phyloP scores from a whole-genome alignment of 495 filamentous ascomycete species.

The Aspergillus panamensis region DNA sequence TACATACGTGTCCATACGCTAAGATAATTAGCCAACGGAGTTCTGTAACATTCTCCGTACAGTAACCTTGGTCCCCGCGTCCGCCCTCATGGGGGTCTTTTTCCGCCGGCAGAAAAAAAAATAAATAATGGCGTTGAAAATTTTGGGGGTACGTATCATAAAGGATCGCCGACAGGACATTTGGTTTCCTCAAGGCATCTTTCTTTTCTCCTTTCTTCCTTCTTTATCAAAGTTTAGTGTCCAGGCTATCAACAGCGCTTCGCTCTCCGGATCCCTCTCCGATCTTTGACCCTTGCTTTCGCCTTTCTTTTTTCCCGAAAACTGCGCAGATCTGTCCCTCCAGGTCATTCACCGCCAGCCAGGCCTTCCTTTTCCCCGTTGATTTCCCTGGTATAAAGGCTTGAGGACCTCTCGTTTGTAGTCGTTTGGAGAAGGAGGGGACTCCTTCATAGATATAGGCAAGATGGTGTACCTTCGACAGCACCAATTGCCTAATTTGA shows the following conservation, averaged over 20 bases:
- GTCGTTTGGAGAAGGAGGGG: background rate
- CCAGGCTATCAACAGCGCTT: background rate
- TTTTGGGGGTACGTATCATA: background rate
- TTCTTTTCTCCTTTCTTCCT: background rate
- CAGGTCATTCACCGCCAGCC: background rate
- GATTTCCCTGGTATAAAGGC: background rate
- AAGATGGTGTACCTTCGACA: slow-evolving; percentile 88
- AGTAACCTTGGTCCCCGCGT: slow-evolving; percentile 9
- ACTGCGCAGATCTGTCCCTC: background rate
- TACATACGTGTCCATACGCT: slow-evolving; percentile 1
- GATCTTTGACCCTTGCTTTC: slow-evolving; percentile 4
- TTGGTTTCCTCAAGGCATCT: background rate
- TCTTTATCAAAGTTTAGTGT: background rate
- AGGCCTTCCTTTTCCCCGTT: background rate
- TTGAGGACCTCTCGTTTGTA: background rate
- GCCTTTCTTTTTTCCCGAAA: background rate
- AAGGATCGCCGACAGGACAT: background rate
- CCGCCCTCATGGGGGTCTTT: slow-evolving; percentile 13
- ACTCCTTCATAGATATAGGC: background rate
- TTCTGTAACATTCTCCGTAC: slow-evolving; percentile 11
- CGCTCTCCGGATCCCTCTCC: background rate
- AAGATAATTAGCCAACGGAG: background rate
- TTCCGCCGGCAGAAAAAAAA: slow-evolving; percentile 31
- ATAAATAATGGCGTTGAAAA: slow-evolving; percentile 12
- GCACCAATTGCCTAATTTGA: slow-evolving; percentile 79